A percentile compares a stretch with the other conserved stretches of the same genome.
phyloP scores from a whole-genome alignment of 2,329 filamentous ascomycete genomes.

The Pseudogymnoascus sp. region DNA sequence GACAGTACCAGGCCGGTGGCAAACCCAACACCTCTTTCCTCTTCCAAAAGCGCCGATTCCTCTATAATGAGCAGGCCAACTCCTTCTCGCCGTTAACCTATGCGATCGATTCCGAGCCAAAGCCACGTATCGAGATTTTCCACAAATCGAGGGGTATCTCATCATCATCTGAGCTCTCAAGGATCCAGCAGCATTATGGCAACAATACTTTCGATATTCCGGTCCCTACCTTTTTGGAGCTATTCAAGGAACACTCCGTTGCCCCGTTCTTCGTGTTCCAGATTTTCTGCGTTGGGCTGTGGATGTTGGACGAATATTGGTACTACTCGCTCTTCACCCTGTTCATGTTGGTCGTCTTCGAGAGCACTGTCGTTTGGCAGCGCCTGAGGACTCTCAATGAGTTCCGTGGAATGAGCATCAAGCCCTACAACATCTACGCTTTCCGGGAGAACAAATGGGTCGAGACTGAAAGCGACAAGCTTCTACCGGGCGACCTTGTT shows the following conservation, averaged over 20 bases:
- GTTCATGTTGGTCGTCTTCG: slow-evolving; percentile 95
- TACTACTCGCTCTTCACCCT: slow-evolving; percentile 99
- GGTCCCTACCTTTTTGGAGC: slow-evolving; percentile 87
- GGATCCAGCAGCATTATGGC: slow-evolving; percentile 87
- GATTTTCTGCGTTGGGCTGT: slow-evolving; percentile 94
- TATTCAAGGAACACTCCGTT: slow-evolving; percentile 97
- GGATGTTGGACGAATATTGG: slow-evolving; percentile 99
- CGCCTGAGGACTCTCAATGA: slow-evolving; percentile 91
- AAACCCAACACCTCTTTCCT: slow-evolving; percentile 79
- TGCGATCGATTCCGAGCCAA: slow-evolving; percentile 77
- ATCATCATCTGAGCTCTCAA: slow-evolving; percentile 67
- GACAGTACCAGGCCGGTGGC: slow-evolving; percentile 51
- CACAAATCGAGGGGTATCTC: slow-evolving; percentile 73
- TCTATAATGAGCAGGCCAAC: slow-evolving; percentile 66
- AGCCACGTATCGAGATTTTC: slow-evolving; percentile 70
- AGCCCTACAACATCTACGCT: slow-evolving; percentile 92
- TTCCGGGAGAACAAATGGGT: slow-evolving; percentile 83
- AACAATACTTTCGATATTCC: slow-evolving; percentile 96
- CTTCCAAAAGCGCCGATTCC: slow-evolving; percentile 96
- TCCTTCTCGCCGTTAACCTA: slow-evolving; percentile 80
- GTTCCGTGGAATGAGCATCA: slow-evolving; percentile 99
- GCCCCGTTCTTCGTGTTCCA: slow-evolving; percentile 99
- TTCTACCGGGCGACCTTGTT: slow-evolving; percentile 87
- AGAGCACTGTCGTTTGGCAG: slow-evolving; percentile 99
- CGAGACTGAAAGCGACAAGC: slow-evolving; percentile 81